Percentiles rank a stretch among this genome's conserved stretches.
Evolutionary conservation across 163 green algal species (phyloP).

Genomic region (Coccomyxa subellipsoidea): DNA sequence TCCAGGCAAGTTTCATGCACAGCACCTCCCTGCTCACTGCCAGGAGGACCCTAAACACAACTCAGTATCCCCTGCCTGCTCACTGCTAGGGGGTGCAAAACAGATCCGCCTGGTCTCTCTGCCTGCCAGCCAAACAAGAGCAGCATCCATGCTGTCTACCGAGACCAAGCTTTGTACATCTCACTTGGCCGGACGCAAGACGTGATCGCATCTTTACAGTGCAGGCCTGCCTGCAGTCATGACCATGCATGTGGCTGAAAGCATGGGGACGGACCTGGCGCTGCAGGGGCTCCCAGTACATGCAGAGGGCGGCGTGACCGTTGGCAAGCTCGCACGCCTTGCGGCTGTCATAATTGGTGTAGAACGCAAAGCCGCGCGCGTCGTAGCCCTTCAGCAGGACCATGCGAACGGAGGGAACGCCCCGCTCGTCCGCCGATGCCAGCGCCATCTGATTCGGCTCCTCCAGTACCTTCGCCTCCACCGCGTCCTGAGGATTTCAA

Average conservation of each 20-base stretch:
- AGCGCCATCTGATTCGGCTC: constrained; percentile 86
- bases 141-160: no score
- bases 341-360: constrained; percentile 83
- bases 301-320: constrained; percentile 56
- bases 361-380: constrained; percentile 80
- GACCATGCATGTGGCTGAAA: neutral
- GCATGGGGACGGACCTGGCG: constrained; percentile 40
- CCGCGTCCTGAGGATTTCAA: constrained; percentile 53
- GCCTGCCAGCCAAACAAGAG: no score
- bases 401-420: constrained; percentile 60
- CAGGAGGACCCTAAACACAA: no score
- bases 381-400: constrained; percentile 79
- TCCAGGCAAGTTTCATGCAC: no score
- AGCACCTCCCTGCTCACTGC: neutral
- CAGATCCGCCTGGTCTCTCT: no score
- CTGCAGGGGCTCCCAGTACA: constrained; percentile 85
- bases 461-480: constrained; percentile 37
- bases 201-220: no score
- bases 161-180: no score
- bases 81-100: no score
- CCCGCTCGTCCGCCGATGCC: constrained; percentile 48
- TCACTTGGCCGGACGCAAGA: no score
- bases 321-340: constrained; percentile 64
- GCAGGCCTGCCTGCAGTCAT: no score
- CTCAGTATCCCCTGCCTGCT: no score